Base-by-base conservation (phyloP, 257 asterid species). In the Solanum microdontum region DNA sequence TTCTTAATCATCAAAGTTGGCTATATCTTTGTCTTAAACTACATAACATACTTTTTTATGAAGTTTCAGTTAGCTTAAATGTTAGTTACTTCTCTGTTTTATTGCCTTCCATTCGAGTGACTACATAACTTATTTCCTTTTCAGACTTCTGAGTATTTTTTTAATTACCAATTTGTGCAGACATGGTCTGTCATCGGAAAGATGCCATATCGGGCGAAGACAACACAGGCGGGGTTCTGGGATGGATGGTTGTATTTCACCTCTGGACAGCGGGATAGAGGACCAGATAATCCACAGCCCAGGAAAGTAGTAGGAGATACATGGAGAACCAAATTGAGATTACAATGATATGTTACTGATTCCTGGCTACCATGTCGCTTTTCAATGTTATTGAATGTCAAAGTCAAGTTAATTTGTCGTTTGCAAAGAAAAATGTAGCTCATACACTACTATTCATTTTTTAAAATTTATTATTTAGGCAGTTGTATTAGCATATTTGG, bases 231-330 rank as follows among this genome's bases (percentile, higher is more conserved):
- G 2, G 95, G 94, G 1, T 93, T 89, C 32, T 94, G 95, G 96
- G 90, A 95, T 23, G 97, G 97, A 64, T 92, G 92, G 91, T 75
- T 93, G 82, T 95, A 95, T 90, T 95, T 95, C 88, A 95, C 98
- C 26, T 95, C 98, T 7, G 98, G 98, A 68, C 98, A 95, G 90
- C 89, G 98, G 72, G 98, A 95, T 86, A 94, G 98, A 89, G 96
- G 97, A 45, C 91, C 93, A 7, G 95, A 94, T 89, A 93, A 95
- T 88, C 98, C 98, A 37, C 97, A 92, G 55, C 98, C 98, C 39
- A 89, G 88, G 89, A 87, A 91, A 87, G 98, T 95, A 11, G 62
- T 94, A 4, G 97, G 94, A 73, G 95, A 95, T 86, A 90, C 86
- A 93, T 95, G 98, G 97, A 94, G 98, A 89, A 94, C 97, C 87